phyloP scores from a whole-genome alignment of 2,329 filamentous ascomycete species.

The Blumeria graminis region DNA sequence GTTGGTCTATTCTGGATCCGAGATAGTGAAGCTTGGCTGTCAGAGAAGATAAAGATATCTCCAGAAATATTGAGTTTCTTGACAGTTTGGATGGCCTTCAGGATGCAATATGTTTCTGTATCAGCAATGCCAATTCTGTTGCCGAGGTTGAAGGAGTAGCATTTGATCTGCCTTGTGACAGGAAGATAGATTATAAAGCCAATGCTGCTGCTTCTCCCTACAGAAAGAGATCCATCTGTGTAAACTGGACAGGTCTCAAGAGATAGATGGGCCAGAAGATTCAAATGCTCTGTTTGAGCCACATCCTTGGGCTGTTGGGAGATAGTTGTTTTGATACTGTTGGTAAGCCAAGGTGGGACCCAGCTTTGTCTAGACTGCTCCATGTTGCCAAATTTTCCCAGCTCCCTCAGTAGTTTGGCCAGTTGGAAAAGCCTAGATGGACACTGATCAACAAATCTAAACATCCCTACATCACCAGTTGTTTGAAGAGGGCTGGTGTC shows the following conservation, averaged over 20 bases:
- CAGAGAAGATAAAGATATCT: neutral
- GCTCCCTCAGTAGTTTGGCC: too few species aligned
- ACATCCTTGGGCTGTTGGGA: too few species aligned
- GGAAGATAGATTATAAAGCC: neutral
- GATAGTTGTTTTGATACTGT: too few species aligned
- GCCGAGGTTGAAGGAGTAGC: neutral
- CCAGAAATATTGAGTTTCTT: neutral
- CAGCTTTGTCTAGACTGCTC: too few species aligned
- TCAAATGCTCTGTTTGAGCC: neutral
- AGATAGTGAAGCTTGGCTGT: neutral
- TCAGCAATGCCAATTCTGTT: neutral
- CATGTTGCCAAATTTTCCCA: too few species aligned
- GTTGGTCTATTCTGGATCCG: too few species aligned
- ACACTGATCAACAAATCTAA: too few species aligned
- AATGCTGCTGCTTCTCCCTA: neutral
- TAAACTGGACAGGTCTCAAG: neutral
- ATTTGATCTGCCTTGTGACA: neutral
- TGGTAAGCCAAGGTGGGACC: too few species aligned
- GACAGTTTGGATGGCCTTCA: neutral
- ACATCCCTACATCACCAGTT: too few species aligned
- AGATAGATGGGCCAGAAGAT: neutral
- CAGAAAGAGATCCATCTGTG: neutral
- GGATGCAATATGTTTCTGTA: neutral
- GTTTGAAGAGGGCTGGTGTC: too few species aligned
- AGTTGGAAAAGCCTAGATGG: too few species aligned